Evolutionary conservation across 2,329 filamentous ascomycete species (phyloP), one percentile per base, ranked within the genome.

Genomic region (Exophiala calicioides): DNA sequence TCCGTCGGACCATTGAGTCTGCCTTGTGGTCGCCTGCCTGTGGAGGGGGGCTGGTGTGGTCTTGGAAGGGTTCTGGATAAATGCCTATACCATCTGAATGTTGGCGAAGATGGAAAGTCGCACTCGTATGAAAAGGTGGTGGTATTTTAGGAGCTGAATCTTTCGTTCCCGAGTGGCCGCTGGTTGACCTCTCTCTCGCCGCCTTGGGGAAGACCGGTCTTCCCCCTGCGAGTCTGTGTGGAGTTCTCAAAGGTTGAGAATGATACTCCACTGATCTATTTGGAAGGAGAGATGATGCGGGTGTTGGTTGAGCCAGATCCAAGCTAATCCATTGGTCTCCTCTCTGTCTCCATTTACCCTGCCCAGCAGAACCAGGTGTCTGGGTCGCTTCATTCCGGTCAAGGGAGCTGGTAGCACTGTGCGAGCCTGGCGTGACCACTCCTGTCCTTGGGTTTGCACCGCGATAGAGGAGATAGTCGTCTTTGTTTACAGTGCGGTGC

Each of bases 291-390:
- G 44, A 51, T 23, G 55, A 37, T 8, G 47, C 24, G 23, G 60
- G 60, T 8, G 60, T 60, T 12, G 50, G 55, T 18, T 61, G 61
- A 27, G 53, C 53, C 10, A 58, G 44, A 49, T 63, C 62, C 9
- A 62, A 51, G 42, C 60, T 64, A 18, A 67, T 52, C 62, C 62
- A 68, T 46, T 67, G 64, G 26, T 68, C 65, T 18, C 62, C 64
- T 29, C 61, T 63, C 24, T 63, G 59, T 16, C 58, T 60, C 61
- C 63, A 66, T 52, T 65, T 67, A 15, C 41, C 27, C 56, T 55
- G 42, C 32, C 26, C 35, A 26, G n/a, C 20, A 13, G 32, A 24
- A 23, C 13, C 30, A 53, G 18, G 55, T 50, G 31, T 43, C 44
- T 6, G 52, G 44, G 4, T 44, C 23, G 21, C 37, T 20, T 47